A percentile compares a stretch with the other conserved stretches of the same genome.
Conservation (phyloP, 768 basidiomycete genomes). For the Rhodotorula graminis region DNA sequence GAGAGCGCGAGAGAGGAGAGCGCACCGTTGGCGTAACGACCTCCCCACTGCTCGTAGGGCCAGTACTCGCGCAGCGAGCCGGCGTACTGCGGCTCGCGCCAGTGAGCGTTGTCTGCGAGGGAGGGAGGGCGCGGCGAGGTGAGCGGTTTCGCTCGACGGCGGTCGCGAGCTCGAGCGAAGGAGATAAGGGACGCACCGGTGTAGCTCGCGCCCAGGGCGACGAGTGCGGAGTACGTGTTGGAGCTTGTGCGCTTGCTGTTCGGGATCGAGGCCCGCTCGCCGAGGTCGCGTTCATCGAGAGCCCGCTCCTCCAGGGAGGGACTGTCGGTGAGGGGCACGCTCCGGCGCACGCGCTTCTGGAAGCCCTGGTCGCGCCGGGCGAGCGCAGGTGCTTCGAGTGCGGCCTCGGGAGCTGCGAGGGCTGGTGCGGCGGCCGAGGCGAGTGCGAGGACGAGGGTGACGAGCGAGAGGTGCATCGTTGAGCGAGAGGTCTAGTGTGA, state of each 20-base stretch:
- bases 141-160: background rate
- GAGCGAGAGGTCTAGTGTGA: background rate
- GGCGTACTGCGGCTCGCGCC: background rate
- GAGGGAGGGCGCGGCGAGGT: no score
- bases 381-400: background rate
- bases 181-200: slow-evolving; percentile 1
- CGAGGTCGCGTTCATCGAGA: background rate
- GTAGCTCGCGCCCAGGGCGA: slow-evolving; percentile 34
- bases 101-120: slow-evolving; percentile 28
- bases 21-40: slow-evolving; percentile 28
- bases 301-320: background rate
- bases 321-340: background rate
- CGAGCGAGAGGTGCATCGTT: background rate
- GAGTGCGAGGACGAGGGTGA: background rate
- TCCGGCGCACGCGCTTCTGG: background rate
- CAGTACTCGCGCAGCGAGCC: slow-evolving; percentile 19
- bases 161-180: background rate
- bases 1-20: no score
- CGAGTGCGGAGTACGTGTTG: slow-evolving; percentile 13
- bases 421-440: background rate
- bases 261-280: slow-evolving; percentile 1
- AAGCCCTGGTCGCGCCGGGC: background rate
- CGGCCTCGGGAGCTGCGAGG: background rate
- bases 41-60: slow-evolving; percentile 23
- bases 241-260: background rate